Conservation (phyloP, 768 basidiomycete species). For the Podaxis mareebaensis region DNA sequence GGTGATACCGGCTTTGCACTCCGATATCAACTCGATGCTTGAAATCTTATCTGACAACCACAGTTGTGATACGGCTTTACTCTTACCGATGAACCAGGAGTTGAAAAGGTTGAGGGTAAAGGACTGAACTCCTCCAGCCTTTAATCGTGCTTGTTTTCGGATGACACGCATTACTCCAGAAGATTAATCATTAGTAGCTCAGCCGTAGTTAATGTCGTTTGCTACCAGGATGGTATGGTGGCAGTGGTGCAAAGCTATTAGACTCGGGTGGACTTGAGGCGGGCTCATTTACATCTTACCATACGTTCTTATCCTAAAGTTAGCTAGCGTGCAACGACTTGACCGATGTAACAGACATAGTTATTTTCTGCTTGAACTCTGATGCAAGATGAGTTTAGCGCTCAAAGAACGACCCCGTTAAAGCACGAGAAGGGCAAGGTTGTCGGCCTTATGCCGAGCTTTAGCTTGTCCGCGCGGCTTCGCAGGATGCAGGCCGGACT, state of each 20-base stretch:
- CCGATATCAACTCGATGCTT: background rate
- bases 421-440: background rate
- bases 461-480: background rate
- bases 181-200: background rate
- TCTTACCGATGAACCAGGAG: background rate
- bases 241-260: background rate
- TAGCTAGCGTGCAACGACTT: background rate
- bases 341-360: background rate
- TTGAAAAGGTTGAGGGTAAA: background rate
- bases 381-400: background rate
- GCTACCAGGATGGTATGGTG: background rate
- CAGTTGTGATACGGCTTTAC: background rate
- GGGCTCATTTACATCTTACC: background rate
- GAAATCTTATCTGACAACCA: conserved; percentile 10
- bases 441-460: background rate
- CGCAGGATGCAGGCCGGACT: background rate
- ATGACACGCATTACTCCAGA: background rate
- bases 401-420: background rate
- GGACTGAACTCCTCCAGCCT: background rate
- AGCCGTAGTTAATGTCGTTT: background rate
- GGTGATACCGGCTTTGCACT: background rate
- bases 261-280: background rate
- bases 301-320: background rate
- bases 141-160: background rate
- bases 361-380: background rate